Base-by-base conservation (phyloP, 495 filamentous ascomycete species). In the Xylaria venustula region DNA sequence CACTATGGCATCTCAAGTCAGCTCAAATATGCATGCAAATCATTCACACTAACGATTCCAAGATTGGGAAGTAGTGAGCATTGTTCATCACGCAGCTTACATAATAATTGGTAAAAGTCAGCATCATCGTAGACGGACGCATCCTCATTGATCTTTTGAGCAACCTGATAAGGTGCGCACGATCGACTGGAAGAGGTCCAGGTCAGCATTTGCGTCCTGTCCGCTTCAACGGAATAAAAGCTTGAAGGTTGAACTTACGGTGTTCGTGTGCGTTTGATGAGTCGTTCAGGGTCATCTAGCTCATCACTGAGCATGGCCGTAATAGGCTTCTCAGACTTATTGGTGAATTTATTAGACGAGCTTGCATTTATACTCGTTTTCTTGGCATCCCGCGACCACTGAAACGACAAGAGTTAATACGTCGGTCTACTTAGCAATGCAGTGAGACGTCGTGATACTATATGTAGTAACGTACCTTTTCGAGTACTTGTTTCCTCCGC, bases 71-170 rank as follows among this genome's bases (percentile, higher is more conserved):
- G 30, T 11, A 34, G 12, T 3, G 36, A 46, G 9, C n/a, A 4
- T 7, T 7, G n/a, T 2, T 41, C 8, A 2, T 32, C 9, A 15
- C 25, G 2, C 15, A n/a, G 53, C 58, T 53, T 37, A 60, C 58
- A 41, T 49, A 71, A 46, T 17, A 71, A 26, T 68, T 94, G 90
- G 78, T 98, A 98, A 76, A 98, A 96, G 70, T 92, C 86, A 7
- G 89, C 88, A 67, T 98, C 94, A 66, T 98, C 93, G 76, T 92
- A 98, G 68, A 96, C 83, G 3, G 77, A 65, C 11, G 61, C 62
- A 59, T 82, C 80, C 64, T 85, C 79, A 5, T 78, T 76, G 8
- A 81, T 63, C 62, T 82, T 83, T 40, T 72, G 71, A 9, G 81
- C 74, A 17, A 83, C 77, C 65, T 91, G 89, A 0, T 83, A 65